Base-by-base conservation (phyloP, 352 stramenopile genomes). In the Pythium oligandrum region DNA sequence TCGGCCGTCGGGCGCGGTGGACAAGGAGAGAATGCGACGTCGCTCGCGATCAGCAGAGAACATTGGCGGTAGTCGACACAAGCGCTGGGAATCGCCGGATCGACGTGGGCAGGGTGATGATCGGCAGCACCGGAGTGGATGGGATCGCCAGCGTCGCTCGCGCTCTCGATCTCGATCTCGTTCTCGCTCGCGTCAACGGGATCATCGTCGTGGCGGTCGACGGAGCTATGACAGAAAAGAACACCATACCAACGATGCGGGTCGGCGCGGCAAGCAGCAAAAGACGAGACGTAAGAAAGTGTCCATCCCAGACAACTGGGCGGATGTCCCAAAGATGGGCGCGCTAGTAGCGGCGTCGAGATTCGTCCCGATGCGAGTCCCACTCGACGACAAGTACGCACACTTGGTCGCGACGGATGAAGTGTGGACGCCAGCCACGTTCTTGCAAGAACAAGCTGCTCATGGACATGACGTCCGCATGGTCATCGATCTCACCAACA, bases 401-500 rank as follows among this genome's bases (percentile, higher is more conserved):
- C 66, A 69, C 11, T 49, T 75, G 59, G 72, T 88, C 40, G 33
- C 61, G 7, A 63, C 53, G 0, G 63, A 70, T 2, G 66, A 90
- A 47, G 52, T 74, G 11, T 93, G 83, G 83, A 82, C 63, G 2
- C 80, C 80, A 3, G 54, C 62, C 35, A 44, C 69, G 10, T 86
- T 93, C 62, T 56, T 89, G 11, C 54, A 78, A 10, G 44, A 63
- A 12, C 80, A 89, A 48, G 47, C 58, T 6, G 51, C 47, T 8
- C 61, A 63, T 6, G 54, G 68, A 0, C 51, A 78, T 2, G 59
- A 86, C 49, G 67, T 91, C 17, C 73, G 83, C 17, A 70, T 91
- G 52, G 58, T 93, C 37, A 79, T 93, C 32, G 83, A 93, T 48
- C 68, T 93, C 37, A 93, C 83, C 11, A 93, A 93, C 52, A 93